Base-by-base conservation (phyloP, 108 stramenopile genomes). In the Nitzschia inconspicua region DNA sequence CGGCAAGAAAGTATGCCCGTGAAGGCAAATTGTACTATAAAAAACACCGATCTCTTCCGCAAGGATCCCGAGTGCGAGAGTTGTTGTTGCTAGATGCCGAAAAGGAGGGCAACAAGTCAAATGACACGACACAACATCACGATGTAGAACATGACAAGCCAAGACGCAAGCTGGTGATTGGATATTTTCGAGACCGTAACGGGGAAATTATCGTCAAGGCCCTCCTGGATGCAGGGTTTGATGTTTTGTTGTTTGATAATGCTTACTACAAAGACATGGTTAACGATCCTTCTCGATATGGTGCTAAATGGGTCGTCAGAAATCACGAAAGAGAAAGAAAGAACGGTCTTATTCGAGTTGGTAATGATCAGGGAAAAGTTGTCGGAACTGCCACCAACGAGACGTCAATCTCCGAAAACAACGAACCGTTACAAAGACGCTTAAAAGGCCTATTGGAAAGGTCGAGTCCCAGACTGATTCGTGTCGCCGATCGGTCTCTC, bases 101-200 rank as follows among this genome's bases (percentile, higher is more conserved):
- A 19, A 48, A 19, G 23, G 47, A 18, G 47, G 5, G 13, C 37
- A 9, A 13, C 37, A 39, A 9, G 37, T 16, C 44, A 18, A 18
- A 9, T 16, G 16, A 9, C 9, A 46, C 44, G 22, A 28, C 29
- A 10, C 13, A 8, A 4, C 23, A 42, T 28, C 6, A 42, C 8
- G 10, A 28, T 18, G 1, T 25, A 7, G 2, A 19, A 18, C 46
- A 44, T 4, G n/a, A 0, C 16, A 11, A 26, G 11, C 4, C 16
- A 10, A 37, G 44, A 9, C 52, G 70, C 11, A 65, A 65, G 47
- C 23, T 72, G 2, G 70, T 72, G 19, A 57, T 72, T 36, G 65
- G 70, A 26, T 72, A 72, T 43, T 72, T 65, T 20, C 55, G 70
- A 36, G 70, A 72, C 35, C 32, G 59, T 8, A 72, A 72, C 27